A percentile compares a stretch with the other conserved stretches of the same genome.
Conservation (phyloP, 2,329 filamentous ascomycete species). For the Elsinoe batatas region DNA sequence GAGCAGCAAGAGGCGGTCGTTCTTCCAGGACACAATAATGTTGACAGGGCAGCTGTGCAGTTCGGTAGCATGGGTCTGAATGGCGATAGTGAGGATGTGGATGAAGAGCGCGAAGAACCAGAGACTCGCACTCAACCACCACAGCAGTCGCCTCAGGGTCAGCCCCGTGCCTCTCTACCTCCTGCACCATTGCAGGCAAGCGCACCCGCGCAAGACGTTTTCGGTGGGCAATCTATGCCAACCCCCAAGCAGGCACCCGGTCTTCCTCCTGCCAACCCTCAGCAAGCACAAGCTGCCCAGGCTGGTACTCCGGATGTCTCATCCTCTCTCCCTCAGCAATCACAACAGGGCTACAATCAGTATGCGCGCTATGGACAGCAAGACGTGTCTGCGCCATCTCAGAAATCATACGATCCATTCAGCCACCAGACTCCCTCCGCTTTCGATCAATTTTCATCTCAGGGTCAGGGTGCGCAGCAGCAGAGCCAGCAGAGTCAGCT, state of each 20-base stretch:
- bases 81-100: constrained; percentile 65
- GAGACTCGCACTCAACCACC: constrained; percentile 91
- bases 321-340: constrained; percentile 46
- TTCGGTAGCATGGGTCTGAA: constrained; percentile 93
- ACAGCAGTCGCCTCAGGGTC: constrained; percentile 78
- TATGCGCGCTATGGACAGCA: constrained; percentile 61
- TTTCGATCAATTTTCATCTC: constrained; percentile 39
- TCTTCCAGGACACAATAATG: constrained; percentile 93
- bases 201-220: constrained; percentile 30
- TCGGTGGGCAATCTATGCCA: constrained; percentile 32
- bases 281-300: constrained; percentile 28
- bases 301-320: constrained; percentile 35
- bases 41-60: constrained; percentile 86
- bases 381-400: constrained; percentile 42
- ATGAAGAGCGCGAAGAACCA: constrained; percentile 87
- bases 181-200: constrained; percentile 48
- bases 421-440: constrained; percentile 56
- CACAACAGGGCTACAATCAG: constrained; percentile 46
- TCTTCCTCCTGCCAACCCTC: constrained; percentile 50
- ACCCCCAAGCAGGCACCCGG: constrained; percentile 53
- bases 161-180: constrained; percentile 78
- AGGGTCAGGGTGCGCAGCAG: constrained; percentile 41
- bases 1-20: constrained; percentile 97
- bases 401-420: constrained; percentile 85
- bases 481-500: constrained; percentile 40